Evolutionary conservation across 2,329 filamentous ascomycete species (phyloP).

Genomic region (Colletotrichum sp.): DNA sequence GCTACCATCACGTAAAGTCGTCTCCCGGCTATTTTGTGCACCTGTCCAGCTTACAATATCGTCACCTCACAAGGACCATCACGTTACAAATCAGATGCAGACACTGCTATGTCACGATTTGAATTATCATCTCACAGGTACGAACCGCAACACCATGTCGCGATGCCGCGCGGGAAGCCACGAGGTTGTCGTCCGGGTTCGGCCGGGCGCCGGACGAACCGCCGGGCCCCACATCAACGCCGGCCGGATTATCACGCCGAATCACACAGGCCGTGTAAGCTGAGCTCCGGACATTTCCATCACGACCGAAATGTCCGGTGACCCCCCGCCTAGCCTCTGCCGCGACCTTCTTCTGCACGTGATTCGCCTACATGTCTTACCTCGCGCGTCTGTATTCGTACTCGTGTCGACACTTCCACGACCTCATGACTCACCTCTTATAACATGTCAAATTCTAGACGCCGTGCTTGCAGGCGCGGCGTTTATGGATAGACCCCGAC

Average conservation of each 20-base stretch:
- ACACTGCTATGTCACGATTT: neutral
- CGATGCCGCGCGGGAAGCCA: neutral
- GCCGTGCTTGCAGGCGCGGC: neutral
- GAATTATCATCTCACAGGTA: neutral
- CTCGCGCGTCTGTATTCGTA: neutral
- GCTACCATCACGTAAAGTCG: neutral
- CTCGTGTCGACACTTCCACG: neutral
- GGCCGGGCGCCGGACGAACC: conserved; percentile 1
- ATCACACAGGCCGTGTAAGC: neutral
- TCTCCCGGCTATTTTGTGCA: neutral
- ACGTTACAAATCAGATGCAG: neutral
- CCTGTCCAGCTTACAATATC: neutral
- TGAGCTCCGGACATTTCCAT: neutral
- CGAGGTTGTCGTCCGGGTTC: neutral
- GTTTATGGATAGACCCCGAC: neutral
- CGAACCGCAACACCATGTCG: neutral
- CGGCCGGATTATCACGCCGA: neutral
- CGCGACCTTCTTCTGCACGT: neutral
- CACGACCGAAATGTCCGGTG: neutral
- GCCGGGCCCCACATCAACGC: neutral
- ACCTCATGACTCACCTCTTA: neutral
- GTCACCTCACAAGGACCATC: neutral
- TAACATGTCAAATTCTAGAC: neutral
- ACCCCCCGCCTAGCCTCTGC: neutral
- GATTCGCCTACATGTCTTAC: neutral